phyloP scores from a whole-genome alignment of 306 rosid genomes.

The Cicer cuneatum region DNA sequence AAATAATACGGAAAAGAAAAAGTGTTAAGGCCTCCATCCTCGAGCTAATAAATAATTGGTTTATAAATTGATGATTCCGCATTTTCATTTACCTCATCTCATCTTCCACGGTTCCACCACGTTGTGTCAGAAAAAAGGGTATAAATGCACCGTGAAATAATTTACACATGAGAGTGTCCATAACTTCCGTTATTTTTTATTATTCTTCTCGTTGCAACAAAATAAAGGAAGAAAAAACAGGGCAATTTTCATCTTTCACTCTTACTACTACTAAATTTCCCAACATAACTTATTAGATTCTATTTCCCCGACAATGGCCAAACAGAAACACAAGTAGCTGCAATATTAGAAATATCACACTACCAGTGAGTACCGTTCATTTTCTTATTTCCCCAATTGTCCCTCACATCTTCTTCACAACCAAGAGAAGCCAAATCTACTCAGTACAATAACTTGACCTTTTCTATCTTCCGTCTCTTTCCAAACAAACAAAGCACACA shows the following conservation, averaged over 20 bases:
- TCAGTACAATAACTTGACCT: not conserved
- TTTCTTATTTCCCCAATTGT: not conserved
- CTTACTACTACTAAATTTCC: not conserved
- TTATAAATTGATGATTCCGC: not conserved
- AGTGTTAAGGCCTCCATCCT: too few relatives aligned
- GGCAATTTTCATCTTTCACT: not conserved
- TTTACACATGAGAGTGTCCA: slow-evolving; percentile 26
- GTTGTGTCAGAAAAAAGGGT: slow-evolving; percentile 11
- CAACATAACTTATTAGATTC: slow-evolving; percentile 2
- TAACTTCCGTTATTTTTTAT: not conserved
- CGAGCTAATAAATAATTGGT: not conserved
- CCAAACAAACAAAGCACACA: slow-evolving; percentile 3
- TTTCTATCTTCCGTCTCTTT: slow-evolving; percentile 23
- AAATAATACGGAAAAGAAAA: too few relatives aligned
- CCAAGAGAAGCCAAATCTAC: not conserved
- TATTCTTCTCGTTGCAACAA: slow-evolving; percentile 1
- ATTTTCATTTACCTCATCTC: not conserved
- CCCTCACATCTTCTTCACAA: slow-evolving; percentile 13
- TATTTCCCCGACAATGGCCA: slow-evolving; percentile 37
- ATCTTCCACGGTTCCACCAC: not conserved
- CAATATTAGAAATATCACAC: not conserved
- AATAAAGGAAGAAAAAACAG: not conserved
- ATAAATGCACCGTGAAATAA: slow-evolving; percentile 31
- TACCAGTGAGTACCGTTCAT: not conserved
- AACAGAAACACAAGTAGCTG: not conserved